These are phyloP conservation scores for Paraleonurus japonicus DNA, from an alignment of 257 asterid genomes.

Conservation along the genomic window DNA sequence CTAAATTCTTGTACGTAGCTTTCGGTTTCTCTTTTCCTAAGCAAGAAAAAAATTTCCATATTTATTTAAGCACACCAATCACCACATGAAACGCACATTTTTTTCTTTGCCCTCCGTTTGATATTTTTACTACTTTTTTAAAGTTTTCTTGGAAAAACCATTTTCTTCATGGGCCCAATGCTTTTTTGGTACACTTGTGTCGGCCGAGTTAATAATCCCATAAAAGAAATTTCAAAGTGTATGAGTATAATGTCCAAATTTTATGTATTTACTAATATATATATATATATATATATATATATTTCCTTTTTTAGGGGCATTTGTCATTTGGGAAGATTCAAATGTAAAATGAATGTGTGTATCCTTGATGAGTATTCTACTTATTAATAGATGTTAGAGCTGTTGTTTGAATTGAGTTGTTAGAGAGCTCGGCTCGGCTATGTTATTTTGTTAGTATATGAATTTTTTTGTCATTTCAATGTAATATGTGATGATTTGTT, in stretches of 20 bases:
- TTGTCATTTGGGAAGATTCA: background rate
- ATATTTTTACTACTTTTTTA: slow-evolving; percentile 7
- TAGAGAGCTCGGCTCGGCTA: too few species aligned
- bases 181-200: slow-evolving; percentile 34
- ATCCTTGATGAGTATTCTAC: too few species aligned
- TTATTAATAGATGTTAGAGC: too few species aligned
- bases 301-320: background rate
- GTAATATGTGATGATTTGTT: too few species aligned
- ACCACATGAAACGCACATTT: slow-evolving; percentile 23
- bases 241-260: background rate
- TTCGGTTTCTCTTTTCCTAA: slow-evolving; percentile 26
- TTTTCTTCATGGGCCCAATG: slow-evolving; percentile 34
- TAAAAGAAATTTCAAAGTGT: background rate
- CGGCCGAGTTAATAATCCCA: slow-evolving; percentile 34
- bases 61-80: slow-evolving; percentile 21
- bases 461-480: too few species aligned
- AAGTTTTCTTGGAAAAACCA: slow-evolving; percentile 20
- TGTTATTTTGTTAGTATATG: too few species aligned
- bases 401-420: too few species aligned
- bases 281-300: background rate
- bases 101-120: background rate
- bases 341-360: too few species aligned
- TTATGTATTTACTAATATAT: background rate
- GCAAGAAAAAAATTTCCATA: slow-evolving; percentile 21
- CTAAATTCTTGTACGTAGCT: slow-evolving; percentile 23